phyloP scores from a whole-genome alignment of 177 flowering plant species.

The Telopea speciosissima region DNA sequence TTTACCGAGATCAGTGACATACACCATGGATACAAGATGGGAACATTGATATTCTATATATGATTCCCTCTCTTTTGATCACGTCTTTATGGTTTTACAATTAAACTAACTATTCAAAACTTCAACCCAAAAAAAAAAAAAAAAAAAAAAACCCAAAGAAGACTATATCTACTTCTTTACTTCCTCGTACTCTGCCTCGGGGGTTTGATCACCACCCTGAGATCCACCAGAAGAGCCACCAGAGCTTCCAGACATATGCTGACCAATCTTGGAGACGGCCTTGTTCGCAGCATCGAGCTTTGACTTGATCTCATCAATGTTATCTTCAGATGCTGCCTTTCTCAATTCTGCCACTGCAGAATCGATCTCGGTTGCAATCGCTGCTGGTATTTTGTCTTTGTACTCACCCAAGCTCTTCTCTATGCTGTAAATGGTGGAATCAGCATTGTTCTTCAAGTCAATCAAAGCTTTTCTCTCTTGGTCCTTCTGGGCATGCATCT shows the following conservation, averaged over 20 bases:
- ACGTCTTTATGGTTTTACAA: too few relatives aligned
- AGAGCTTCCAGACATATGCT: constrained; percentile 54
- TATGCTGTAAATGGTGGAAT: constrained; percentile 61
- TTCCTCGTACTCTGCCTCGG: constrained; percentile 83
- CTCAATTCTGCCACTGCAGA: constrained; percentile 55
- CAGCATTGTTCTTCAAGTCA: constrained; percentile 62
- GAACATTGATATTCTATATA: too few relatives aligned
- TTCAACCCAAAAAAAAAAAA: too few relatives aligned
- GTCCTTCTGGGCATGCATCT: constrained; percentile 62
- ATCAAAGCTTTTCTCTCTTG: constrained; percentile 62
- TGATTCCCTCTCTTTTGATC: too few relatives aligned
- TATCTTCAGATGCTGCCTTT: constrained; percentile 37
- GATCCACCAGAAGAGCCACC: constrained; percentile 38
- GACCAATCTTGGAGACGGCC: constrained; percentile 67
- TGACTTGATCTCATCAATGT: constrained; percentile 49
- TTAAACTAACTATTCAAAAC: too few relatives aligned
- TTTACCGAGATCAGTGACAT: too few relatives aligned
- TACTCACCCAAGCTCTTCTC: constrained; percentile 72
- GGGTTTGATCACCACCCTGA: constrained; percentile 49
- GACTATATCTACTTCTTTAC: constrained; percentile 46
- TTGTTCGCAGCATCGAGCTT: constrained; percentile 73
- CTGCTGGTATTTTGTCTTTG: constrained; percentile 59
- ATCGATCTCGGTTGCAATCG: constrained; percentile 55
- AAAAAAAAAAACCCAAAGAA: too few relatives aligned
- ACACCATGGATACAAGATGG: too few relatives aligned